phyloP scores from a whole-genome alignment of 1,139 yeast species.

The Yamadazyma epiphylla region DNA sequence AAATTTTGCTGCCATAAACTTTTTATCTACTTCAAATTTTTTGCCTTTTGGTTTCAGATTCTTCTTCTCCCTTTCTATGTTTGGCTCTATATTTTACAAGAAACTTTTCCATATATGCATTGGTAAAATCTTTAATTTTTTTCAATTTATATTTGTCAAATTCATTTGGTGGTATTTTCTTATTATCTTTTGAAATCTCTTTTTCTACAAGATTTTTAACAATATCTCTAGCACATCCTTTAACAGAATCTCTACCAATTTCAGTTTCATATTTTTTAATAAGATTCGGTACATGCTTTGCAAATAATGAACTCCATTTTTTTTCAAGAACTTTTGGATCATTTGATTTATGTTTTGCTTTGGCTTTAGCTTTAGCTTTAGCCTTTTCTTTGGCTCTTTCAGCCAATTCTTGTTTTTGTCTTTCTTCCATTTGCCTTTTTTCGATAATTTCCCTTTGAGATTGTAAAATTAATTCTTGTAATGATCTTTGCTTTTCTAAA shows the following conservation, averaged over 20 bases:
- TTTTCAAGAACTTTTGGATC: slow-evolving; percentile 21
- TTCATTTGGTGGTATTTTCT: slow-evolving; percentile 48
- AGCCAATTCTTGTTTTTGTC: slow-evolving; percentile 9
- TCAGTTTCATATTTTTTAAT: slow-evolving; percentile 62
- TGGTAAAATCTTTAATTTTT: slow-evolving; percentile 65
- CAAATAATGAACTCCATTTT: slow-evolving; percentile 64
- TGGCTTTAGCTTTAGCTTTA: slow-evolving; percentile 10
- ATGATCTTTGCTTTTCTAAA: slow-evolving; percentile 28
- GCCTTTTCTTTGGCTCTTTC: slow-evolving; percentile 10
- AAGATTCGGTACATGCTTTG: slow-evolving; percentile 74
- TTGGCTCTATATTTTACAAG: slow-evolving; percentile 48
- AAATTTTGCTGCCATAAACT: no score
- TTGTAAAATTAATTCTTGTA: slow-evolving; percentile 35
- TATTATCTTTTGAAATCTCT: slow-evolving; percentile 49
- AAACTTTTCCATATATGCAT: slow-evolving; percentile 72
- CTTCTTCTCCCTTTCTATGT: slow-evolving; percentile 19
- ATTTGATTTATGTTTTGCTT: slow-evolving; percentile 11
- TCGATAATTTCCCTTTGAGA: slow-evolving; percentile 28
- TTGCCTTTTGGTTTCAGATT: slow-evolving; percentile 1
- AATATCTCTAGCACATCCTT: slow-evolving; percentile 76
- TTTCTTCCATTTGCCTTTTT: slow-evolving; percentile 12
- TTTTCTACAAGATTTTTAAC: slow-evolving; percentile 60
- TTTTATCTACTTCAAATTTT: background rate
- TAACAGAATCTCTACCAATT: slow-evolving; percentile 70
- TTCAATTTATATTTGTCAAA: slow-evolving; percentile 59